A percentile compares a stretch with the other conserved stretches of the same genome.
Conservation (phyloP, 495 filamentous ascomycete genomes). For the Paragyromitra xinjiangensis region DNA sequence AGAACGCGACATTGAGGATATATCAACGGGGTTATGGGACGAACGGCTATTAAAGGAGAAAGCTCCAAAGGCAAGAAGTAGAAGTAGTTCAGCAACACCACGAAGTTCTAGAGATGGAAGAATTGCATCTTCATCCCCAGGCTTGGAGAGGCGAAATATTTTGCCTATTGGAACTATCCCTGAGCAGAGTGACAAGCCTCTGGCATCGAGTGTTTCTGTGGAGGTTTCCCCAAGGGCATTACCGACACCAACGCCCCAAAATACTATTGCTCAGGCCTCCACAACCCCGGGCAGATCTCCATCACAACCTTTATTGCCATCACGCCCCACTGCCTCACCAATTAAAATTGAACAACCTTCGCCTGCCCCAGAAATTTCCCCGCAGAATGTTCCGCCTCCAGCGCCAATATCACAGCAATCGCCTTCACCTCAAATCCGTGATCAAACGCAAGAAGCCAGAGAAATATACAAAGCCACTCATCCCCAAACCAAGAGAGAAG, state of each 20-base stretch:
- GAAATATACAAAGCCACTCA: conserved; percentile 29
- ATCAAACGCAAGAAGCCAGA: conserved; percentile 34
- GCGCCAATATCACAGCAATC: conserved; percentile 33
- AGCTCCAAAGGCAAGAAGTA: conserved; percentile 57
- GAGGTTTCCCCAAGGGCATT: conserved; percentile 40
- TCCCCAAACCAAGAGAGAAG: conserved; percentile 40
- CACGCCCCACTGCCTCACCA: conserved; percentile 23
- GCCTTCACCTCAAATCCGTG: neutral
- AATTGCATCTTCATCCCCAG: conserved; percentile 26
- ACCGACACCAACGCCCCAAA: conserved; percentile 19
- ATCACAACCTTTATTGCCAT: conserved; percentile 18
- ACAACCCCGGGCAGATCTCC: conserved; percentile 7
- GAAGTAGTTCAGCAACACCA: conserved; percentile 54
- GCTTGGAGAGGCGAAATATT: conserved; percentile 11
- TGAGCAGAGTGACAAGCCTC: conserved; percentile 15
- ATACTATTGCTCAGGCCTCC: conserved; percentile 8
- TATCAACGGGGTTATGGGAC: conserved; percentile 70
- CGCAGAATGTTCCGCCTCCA: neutral
- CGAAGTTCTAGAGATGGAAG: conserved; percentile 18
- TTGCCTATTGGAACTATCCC: conserved; percentile 7
- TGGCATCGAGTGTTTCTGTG: conserved; percentile 17
- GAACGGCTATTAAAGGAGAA: conserved; percentile 57
- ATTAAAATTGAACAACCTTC: conserved; percentile 36
- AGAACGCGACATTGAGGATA: conserved; percentile 71
- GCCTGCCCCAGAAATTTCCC: neutral